Evolutionary conservation across 192 early-diverging fungal species (phyloP).

Genomic region (Podila horticola): DNA sequence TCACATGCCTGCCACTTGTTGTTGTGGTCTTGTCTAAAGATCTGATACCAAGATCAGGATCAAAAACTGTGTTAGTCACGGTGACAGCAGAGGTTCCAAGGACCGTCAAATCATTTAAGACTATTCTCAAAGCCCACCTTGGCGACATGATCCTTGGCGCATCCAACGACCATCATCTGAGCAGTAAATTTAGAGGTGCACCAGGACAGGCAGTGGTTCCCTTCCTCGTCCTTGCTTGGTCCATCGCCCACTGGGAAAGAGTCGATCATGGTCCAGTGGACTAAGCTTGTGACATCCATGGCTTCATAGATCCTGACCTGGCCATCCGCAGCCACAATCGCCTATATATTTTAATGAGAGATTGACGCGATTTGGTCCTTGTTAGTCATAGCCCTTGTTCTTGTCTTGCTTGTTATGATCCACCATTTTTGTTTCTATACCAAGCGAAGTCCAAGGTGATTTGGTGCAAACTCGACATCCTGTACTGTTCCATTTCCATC

Average conservation of each 20-base stretch:
- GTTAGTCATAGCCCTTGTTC: too few species aligned
- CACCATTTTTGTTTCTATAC: conserved; percentile 43
- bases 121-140: conserved; percentile 55
- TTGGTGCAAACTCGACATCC: conserved; percentile 92
- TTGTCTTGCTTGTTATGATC: not conserved
- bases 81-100: too few species aligned
- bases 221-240: conserved; percentile 76
- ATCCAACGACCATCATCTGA: conserved; percentile 86
- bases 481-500: conserved; percentile 82
- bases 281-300: conserved; percentile 77
- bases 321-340: conserved; percentile 84
- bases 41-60: conserved; percentile 31
- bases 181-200: conserved; percentile 82
- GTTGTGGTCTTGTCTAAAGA: conserved; percentile 64
- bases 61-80: too few species aligned
- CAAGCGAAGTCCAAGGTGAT: conserved; percentile 80
- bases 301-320: conserved; percentile 90
- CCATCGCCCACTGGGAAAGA: conserved; percentile 67
- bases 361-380: too few species aligned
- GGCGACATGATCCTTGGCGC: conserved; percentile 82
- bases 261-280: conserved; percentile 80
- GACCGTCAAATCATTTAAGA: too few species aligned
- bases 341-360: conserved; percentile 54
- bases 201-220: conserved; percentile 88
- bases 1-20: conserved; percentile 73